Base-by-base conservation (phyloP, 1,284 basidiomycete genomes). In the Schizopora paradoxa region DNA sequence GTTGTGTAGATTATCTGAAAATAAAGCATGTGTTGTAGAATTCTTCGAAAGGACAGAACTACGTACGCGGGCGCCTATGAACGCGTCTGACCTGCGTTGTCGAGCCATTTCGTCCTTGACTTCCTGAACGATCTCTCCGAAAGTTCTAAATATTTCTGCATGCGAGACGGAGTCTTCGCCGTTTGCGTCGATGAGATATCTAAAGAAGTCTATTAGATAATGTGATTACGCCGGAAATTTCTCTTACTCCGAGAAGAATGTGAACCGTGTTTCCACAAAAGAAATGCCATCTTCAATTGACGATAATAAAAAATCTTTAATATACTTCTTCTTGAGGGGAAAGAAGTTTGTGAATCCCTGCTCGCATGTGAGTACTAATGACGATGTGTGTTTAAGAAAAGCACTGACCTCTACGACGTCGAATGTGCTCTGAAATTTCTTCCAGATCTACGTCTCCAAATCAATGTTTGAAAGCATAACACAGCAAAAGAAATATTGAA, bases 231-330 rank as follows among this genome's bases (percentile, higher is more conserved):
- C n/a, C n/a, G n/a, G n/a, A n/a, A n/a, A n/a, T n/a, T n/a, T 21
- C 1, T 33, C 40, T 44, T 46, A 84, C 82, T 73, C 78, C 53
- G 60, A 57, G 23, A 70, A 63, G 56, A 90, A 89, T 58, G 83
- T 82, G 44, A 88, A 69, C 28, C 86, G 74, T 4, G 74, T 68
- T 62, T 90, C 88, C 13, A 81, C 62, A 58, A 88, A 90, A 2
- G 70, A 79, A 38, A 90, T 78, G 0, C 85, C 84, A 59, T 91
- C 87, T 26, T 75, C 75, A 6, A 86, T 73, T 1, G 76, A 82
- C 25, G 76, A 70, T 26, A 66, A 60, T 41, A 90, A 65, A 55
- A 86, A 83, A 53, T 80, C 69, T 28, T 74, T 70, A 38, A 84
- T 65, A 55, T 83, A 86, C 49, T 74, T 66, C 8, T 63, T 58